Evolutionary conservation across 1,284 basidiomycete genomes (phyloP), one percentile per base, ranked within the genome.

Genomic region (Austroboletus novae-zelandiae): DNA sequence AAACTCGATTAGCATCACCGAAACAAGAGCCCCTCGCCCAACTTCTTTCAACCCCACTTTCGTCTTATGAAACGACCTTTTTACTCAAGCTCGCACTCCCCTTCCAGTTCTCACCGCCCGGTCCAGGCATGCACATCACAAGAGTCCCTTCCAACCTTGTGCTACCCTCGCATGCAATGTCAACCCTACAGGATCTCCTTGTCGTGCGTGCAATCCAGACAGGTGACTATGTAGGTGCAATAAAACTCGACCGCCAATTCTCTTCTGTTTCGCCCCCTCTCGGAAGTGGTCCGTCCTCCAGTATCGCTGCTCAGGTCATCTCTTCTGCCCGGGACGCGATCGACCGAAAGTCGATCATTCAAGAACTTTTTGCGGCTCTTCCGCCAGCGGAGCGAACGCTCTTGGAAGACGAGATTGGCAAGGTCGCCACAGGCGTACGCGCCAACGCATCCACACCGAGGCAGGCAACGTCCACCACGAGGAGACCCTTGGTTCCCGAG

Each of bases 141-240:
- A 11, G 34, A 4, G 17, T 30, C 23, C 66, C 80, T 1, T 53
- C 73, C 0, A 29, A 45, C 5, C 46, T 49, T n/a, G 29, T 43
- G 29, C 40, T 61, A 30, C 60, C 60, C 8, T 35, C 50, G 9
- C 54, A 71, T 1, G 80, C 82, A 2, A 68, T 85, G 18, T 75
- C 81, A 2, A 72, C 83, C 11, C 68, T 94, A 0, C 90, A 92
- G 65, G 88, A 93, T 60, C 77, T 94, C n/a, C 77, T 91, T 30
- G 90, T 85, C 50, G 80, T 89, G 9, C 83, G 91, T 11, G 77
- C 92, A 5, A 80, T 93, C 30, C 87, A 91, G 61, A 77, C 76
- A 7, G 91, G 90, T 5, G 78, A 82, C 53, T 86, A 88, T 61
- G 74, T 79, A 0, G 81, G 84, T 30, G 88, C 88, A 2, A 78